phyloP scores from a whole-genome alignment of 495 filamentous ascomycete genomes.

The Cairneyella variabilis region DNA sequence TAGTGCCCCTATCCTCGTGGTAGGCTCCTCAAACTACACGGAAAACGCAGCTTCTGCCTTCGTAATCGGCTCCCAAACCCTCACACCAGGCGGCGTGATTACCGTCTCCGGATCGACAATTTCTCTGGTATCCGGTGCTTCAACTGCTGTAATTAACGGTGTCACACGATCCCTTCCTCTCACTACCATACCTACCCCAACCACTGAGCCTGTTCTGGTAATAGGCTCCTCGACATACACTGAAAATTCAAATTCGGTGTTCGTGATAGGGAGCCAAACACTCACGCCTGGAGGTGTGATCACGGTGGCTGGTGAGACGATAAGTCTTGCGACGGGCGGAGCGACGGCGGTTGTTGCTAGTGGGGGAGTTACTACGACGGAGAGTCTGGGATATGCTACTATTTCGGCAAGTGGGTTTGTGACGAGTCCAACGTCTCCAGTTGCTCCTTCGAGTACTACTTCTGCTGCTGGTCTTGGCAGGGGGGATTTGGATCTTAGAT shows the following conservation, averaged over 20 bases:
- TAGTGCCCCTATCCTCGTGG: background rate
- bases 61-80: background rate
- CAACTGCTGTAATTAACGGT: background rate
- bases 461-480: too few relatives aligned
- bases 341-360: background rate
- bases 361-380: background rate
- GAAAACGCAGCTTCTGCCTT: background rate
- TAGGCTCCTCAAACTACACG: background rate
- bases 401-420: too few relatives aligned
- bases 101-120: background rate
- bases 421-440: too few relatives aligned
- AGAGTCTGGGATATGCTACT: background rate
- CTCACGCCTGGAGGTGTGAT: conserved; percentile 4
- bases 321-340: background rate
- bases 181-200: too few relatives aligned
- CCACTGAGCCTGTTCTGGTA: background rate
- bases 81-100: conserved; percentile 4
- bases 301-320: background rate
- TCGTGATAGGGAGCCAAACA: background rate
- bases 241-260: background rate
- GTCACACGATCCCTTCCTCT: too few relatives aligned
- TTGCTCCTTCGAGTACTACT: too few relatives aligned
- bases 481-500: too few relatives aligned
- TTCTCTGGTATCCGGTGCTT: background rate
- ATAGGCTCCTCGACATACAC: background rate